Evolutionary conservation across 129 eudicot genomes (phyloP).

Genomic region (Apium graveolens): DNA sequence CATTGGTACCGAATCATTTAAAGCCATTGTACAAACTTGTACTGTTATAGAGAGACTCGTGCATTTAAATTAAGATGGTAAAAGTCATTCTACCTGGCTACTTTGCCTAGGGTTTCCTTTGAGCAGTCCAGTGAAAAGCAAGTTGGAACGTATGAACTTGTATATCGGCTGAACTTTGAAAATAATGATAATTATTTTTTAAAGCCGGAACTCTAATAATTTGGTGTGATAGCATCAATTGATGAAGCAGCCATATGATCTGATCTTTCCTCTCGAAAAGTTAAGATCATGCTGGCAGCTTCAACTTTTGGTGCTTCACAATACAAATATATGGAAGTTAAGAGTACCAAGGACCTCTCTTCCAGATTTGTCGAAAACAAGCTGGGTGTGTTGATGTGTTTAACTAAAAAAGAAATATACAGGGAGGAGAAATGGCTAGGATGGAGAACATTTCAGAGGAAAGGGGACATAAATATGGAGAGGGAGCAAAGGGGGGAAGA

Average conservation of each 20-base stretch:
- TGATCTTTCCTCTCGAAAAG: conserved; percentile 6
- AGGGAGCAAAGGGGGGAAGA: background rate
- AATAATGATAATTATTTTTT: no score
- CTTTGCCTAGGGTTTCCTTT: background rate
- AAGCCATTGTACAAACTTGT: background rate
- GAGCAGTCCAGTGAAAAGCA: background rate
- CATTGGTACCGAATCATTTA: no score
- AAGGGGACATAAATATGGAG: background rate
- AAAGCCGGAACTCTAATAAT: no score
- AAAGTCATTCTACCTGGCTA: background rate
- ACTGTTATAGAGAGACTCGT: background rate
- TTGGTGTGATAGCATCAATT: background rate
- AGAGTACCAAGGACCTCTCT: no score
- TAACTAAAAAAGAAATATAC: no score
- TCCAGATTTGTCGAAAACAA: no score
- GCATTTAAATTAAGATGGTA: background rate
- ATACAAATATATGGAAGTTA: no score
- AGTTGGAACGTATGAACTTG: no score
- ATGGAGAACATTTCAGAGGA: background rate
- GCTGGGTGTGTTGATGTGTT: no score
- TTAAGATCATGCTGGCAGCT: conserved; percentile 12
- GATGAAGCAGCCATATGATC: conserved; percentile 8
- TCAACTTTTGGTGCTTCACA: conserved; percentile 7
- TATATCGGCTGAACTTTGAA: no score
- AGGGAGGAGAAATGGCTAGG: no score